Evolutionary conservation across 2,329 filamentous ascomycete genomes (phyloP).

Genomic region (Pseudohalonectria lignicola): DNA sequence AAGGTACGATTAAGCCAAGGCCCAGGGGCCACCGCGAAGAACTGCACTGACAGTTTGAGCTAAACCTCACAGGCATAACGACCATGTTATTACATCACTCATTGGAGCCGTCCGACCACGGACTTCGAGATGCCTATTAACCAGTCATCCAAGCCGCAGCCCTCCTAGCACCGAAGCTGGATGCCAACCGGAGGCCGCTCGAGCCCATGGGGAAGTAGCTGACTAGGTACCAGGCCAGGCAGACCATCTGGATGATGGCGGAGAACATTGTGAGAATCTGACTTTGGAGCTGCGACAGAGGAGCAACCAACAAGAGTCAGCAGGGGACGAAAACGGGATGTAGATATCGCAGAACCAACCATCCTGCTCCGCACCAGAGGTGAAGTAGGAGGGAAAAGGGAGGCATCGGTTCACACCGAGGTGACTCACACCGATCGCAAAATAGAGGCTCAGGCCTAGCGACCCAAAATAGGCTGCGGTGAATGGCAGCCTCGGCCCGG

Average conservation of each 20-base stretch:
- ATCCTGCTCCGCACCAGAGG: no score
- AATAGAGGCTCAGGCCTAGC: conserved; percentile 81
- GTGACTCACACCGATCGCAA: conserved; percentile 75
- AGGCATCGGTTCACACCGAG: background rate
- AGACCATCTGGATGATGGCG: conserved; percentile 71
- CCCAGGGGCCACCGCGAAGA: no score
- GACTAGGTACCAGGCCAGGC: conserved; percentile 84
- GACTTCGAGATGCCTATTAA: no score
- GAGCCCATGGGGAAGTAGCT: conserved; percentile 98
- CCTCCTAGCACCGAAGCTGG: conserved; percentile 73
- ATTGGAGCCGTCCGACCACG: no score
- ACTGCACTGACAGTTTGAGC: no score
- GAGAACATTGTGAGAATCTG: conserved; percentile 79
- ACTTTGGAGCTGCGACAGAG: conserved; percentile 55
- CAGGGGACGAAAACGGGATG: no score
- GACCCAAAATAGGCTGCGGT: conserved; percentile 92
- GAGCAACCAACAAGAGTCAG: no score
- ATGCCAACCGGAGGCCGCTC: conserved; percentile 74
- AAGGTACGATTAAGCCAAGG: no score
- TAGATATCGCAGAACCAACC: no score
- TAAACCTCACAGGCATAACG: no score
- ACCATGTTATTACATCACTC: no score
- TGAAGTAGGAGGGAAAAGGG: background rate
- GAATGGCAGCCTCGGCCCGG: conserved; percentile 77
- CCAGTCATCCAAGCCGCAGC: conserved; percentile 83